These are phyloP conservation scores for Waltergamsia citrina DNA, from an alignment of 2,329 filamentous ascomycete species.

Conservation along the genomic window DNA sequence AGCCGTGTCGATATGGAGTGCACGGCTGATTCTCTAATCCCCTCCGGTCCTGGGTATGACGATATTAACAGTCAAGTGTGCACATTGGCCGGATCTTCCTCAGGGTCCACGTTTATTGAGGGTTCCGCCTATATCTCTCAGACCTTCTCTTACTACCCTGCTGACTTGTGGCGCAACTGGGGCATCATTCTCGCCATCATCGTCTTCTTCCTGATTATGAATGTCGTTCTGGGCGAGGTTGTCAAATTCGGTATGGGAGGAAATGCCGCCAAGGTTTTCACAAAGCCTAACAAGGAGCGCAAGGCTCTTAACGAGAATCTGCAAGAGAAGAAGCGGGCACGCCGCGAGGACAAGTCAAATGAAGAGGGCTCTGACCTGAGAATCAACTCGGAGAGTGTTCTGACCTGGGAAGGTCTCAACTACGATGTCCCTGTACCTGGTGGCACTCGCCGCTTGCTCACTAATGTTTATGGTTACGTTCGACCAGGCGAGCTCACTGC, in stretches of 20 bases:
- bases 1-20: conserved; percentile 59
- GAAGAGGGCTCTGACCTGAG: conserved; percentile 39
- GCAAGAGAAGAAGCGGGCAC: conserved; percentile 45
- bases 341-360: conserved; percentile 35
- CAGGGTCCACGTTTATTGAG: conserved; percentile 53
- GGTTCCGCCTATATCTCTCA: conserved; percentile 61
- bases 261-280: conserved; percentile 70
- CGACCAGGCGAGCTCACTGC: conserved; percentile 70
- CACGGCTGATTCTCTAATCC: conserved; percentile 57
- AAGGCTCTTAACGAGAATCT: conserved; percentile 57
- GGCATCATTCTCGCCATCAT: conserved; percentile 73
- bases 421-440: conserved; percentile 60
- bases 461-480: conserved; percentile 56
- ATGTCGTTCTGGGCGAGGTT: conserved; percentile 70
- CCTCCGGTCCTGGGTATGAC: conserved; percentile 58
- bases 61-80: conserved; percentile 72
- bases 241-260: conserved; percentile 72
- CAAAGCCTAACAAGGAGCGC: conserved; percentile 58
- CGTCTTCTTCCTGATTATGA: conserved; percentile 62
- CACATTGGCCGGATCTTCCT: conserved; percentile 62
- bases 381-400: conserved; percentile 53
- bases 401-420: conserved; percentile 80
- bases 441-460: conserved; percentile 45
- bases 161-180: conserved; percentile 73
- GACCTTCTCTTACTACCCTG: conserved; percentile 56